Evolutionary conservation across 129 eudicot genomes (phyloP), one percentile per base, ranked within the genome.

Genomic region (Oenanthe sinensis): DNA sequence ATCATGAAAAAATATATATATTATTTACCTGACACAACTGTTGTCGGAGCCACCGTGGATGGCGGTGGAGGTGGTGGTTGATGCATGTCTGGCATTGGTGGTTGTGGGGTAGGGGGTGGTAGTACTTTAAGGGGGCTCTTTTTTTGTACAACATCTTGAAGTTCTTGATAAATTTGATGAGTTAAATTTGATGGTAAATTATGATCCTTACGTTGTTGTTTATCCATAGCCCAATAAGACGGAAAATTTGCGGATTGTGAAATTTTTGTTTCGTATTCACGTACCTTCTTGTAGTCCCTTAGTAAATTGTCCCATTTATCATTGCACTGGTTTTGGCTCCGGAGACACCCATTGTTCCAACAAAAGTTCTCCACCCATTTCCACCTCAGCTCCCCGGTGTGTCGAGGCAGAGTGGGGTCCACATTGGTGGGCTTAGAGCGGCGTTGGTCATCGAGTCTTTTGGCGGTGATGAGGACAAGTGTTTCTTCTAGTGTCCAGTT

Each of bases 291-390:
- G 62, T 84, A 87, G 63, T 87, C 90, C 50, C 90, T 80, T 30
- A 87, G 90, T 62, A 87, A 79, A 76, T 87, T 87, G 75, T 87
- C 90, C 90, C 90, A 87, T 44, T 87, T 87, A 67, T 87, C 90
- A 26, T 87, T 87, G 62, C 90, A 87, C 26, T 87, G 90, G 74
- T 87, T 87, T 49, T 87, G 90, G 79, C 87, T 87, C 11, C 87
- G 85, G 11, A 76, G 78, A 28, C 90, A 87, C 5, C 90, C 90
- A 48, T 84, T 82, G 50, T 63, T 73, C 87, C 87, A 87, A 49
- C 87, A 87, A 58, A 84, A 87, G 67, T 84, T 87, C 81, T 87
- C 90, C 24, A 87, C 87, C 90, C 90, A 87, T 52, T 87, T 87
- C 90, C 90, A 87, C 78, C 87, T 71, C 1, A 87, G 81, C 76